Evolutionary conservation across 805 yeast species (phyloP), one percentile per base, ranked within the genome.

Genomic region (Ogataea haglerorum): DNA sequence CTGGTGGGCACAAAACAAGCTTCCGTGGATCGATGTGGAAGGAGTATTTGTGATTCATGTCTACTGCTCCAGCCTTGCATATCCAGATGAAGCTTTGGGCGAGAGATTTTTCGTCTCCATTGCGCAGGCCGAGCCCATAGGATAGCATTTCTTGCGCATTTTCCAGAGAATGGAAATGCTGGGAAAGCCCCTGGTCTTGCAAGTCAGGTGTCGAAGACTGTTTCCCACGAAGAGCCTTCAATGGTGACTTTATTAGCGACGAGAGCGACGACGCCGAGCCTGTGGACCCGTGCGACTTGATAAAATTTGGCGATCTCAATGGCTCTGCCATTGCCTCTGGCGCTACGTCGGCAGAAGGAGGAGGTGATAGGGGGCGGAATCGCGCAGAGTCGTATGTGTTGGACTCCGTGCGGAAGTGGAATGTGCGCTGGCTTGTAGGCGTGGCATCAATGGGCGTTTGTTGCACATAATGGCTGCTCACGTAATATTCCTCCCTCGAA

Each of bases 111-210:
- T 16, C 24, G 53, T 81, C 81, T 39, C 68, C 70, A 14, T 75
- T 67, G 36, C 83, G 64, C 17, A 85, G 60, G 0, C 89, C 82
- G 48, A 82, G 58, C 0, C 87, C 86, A 52, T 83, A 85, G 22
- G 82, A 56, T 34, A 78, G 68, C 82, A 78, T 82, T 1, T 89
- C 95, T 31, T 80, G 76, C 46, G 67, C 69, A 47, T 74, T 70
- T 52, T 82, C 91, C 33, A 79, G 70, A 26, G 77, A 72, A 38
- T 80, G 75, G 1, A 86, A 87, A 23, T 72, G 60, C 28, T 72
- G 72, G 39, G 85, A 68, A 34, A 78, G 62, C 13, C 70, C 69
- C 29, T 27, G 34, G 13, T 30, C 33, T 17, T 33, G 42, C 13
- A 38, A 33, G 15, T 38, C 37, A 18, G 41, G 26, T 5, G 36